Evolutionary conservation across 148 eudicot genomes (phyloP), one percentile per base, ranked within the genome.

Genomic region (Camellia lanceoleosa): DNA sequence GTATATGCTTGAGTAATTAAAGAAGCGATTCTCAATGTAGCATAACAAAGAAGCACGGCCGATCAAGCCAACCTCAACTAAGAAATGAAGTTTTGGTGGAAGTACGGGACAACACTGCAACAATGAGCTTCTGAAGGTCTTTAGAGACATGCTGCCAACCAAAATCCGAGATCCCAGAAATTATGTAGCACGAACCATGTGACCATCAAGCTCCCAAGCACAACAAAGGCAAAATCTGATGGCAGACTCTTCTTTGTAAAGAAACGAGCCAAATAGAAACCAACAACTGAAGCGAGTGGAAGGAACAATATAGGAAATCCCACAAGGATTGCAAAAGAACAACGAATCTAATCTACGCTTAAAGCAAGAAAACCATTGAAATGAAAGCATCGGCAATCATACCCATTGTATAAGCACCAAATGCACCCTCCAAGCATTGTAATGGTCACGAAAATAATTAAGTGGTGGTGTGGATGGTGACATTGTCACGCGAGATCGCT

Each of bases 141-240:
- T 95, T 65, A 92, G 88, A 76, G 98, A 89, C 98, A 95, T 95
- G 86, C 98, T 54, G 97, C 97, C 87, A 95, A 63, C 98, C 98
- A 95, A 46, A 95, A 92, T 81, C 92, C 93, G 75, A 95, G 98
- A 82, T 90, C 97, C 97, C 97, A 95, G 83, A 89, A 95, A 88
- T 91, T 93, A 80, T 95, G 98, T 89, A 92, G 84, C 76, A 95
- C 92, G 83, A 95, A 95, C 98, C 98, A 95, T 82, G 89, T 87
- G 68, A 88, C 90, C 91, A 92, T 90, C 87, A 93, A 73, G 89
- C 98, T 93, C 83, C 98, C 98, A 63, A 95, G 91, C 66, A 91
- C 92, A 83, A 89, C 97, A 86, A 93, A 95, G 61, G 89, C 91
- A 86, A 92, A 90, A 86, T 95, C 93, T 80, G 98, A 92, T 73